Percentiles rank a stretch among this genome's conserved stretches.
phyloP scores from a whole-genome alignment of 768 basidiomycete species.

The Rhodocollybia butyracea region DNA sequence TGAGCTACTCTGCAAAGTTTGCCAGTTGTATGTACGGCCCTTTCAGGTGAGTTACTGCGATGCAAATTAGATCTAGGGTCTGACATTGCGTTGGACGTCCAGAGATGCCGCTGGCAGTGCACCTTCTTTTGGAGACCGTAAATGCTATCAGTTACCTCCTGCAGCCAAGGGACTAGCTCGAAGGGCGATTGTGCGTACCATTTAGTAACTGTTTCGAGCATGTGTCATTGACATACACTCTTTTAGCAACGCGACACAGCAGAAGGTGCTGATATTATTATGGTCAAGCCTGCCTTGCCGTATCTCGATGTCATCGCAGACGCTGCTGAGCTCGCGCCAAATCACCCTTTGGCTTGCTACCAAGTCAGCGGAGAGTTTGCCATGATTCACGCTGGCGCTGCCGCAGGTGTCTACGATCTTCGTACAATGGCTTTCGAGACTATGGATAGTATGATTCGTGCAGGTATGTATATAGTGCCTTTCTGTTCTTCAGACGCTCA shows the following conservation, averaged over 20 bases:
- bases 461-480: constrained; percentile 54
- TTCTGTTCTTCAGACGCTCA: neutral
- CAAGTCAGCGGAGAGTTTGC: constrained; percentile 98
- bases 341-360: constrained; percentile 95
- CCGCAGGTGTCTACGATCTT: constrained; percentile 90
- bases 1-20: constrained; percentile 98
- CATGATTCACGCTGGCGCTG: constrained; percentile 93
- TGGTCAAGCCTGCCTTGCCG: constrained; percentile 96
- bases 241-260: constrained; percentile 75
- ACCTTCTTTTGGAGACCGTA: constrained; percentile 91
- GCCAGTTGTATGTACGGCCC: constrained; percentile 94
- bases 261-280: constrained; percentile 97
- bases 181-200: constrained; percentile 77
- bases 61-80: neutral
- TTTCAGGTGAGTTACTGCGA: constrained; percentile 62
- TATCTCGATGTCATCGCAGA: constrained; percentile 97
- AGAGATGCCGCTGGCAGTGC: constrained; percentile 98
- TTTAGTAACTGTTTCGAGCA: neutral
- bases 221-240: constrained; percentile 3
- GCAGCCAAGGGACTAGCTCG: constrained; percentile 84
- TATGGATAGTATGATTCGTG: constrained; percentile 86
- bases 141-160: constrained; percentile 97
- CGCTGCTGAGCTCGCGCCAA: constrained; percentile 72
- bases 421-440: constrained; percentile 94
- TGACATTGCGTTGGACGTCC: neutral